These are phyloP conservation scores for Saturnispora diversa DNA, from an alignment of 805 yeast species.

Conservation along the genomic window DNA sequence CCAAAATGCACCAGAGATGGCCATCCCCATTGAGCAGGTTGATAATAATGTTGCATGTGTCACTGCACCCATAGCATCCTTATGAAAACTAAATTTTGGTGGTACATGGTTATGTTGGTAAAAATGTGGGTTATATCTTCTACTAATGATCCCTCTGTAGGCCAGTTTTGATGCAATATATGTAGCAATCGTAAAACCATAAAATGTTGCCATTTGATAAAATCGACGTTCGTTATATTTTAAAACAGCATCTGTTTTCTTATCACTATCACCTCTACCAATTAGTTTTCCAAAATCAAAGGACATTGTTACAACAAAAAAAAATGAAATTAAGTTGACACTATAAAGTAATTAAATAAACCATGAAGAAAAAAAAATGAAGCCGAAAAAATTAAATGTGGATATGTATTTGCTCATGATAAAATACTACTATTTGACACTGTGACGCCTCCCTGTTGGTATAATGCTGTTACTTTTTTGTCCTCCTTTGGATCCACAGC, in stretches of 20 bases:
- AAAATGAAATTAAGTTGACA: neutral
- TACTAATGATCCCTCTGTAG: conserved; percentile 59
- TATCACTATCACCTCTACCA: conserved; percentile 24
- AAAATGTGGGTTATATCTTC: conserved; percentile 66
- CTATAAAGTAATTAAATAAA: neutral
- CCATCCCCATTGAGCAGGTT: conserved; percentile 62
- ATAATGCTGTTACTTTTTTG: no score
- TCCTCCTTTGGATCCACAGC: conserved; percentile 52
- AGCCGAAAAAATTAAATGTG: neutral
- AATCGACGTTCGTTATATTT: conserved; percentile 57
- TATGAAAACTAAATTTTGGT: conserved; percentile 70
- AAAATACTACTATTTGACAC: conserved; percentile 11
- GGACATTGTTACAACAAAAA: conserved; percentile 9
- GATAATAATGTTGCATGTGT: conserved; percentile 74
- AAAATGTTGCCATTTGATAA: conserved; percentile 62
- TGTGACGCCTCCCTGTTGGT: no score
- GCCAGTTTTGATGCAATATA: conserved; percentile 67
- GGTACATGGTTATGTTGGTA: conserved; percentile 84
- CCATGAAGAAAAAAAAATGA: neutral
- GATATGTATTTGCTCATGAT: conserved; percentile 6
- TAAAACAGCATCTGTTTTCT: conserved; percentile 28
- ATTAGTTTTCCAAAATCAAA: conserved; percentile 27
- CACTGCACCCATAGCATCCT: conserved; percentile 81
- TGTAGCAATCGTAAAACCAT: conserved; percentile 65
- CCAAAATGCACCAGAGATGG: conserved; percentile 73